Base-by-base conservation (phyloP, 305 asterid genomes). In the Salvia sclarea region DNA sequence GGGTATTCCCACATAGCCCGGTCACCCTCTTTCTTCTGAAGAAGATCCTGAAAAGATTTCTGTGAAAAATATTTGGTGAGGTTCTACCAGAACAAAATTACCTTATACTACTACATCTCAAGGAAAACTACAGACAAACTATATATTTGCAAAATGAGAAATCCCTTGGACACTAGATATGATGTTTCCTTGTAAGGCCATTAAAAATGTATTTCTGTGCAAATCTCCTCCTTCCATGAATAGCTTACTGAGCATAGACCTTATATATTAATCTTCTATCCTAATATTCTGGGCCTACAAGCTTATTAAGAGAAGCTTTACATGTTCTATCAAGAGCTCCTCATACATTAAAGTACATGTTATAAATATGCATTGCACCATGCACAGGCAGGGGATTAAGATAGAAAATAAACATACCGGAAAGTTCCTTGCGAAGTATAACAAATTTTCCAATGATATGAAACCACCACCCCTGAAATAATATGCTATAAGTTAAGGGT, bases 1-100 rank as follows among this genome's bases (percentile, higher is more conserved):
- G 99, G 99, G 79, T 95, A 95, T 73, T 95, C 99, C 99, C 99
- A 95, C 80, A 88, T 49, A 49, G 98, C 96, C 28, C 99, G 79
- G 57, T 89, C 91, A 79, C 99, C 99, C 81, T 95, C 99, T 83
- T 84, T 89, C 82, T 95, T 95, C 71, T 80, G 83, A 74, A 95
- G 99, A 78, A 95, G 99, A 83, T 88, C 96, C 75, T 95, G 99
- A 78, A 95, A 95, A 16, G 99, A 91, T 83, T 80, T 92, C 98
- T 95, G 76, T 9, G 78, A 58, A 65, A 77, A 75, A 73, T 43
- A 66, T 41, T 41, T 31, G 75, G 66, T 73, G 43, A 64, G 74
- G 35, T 31, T 69, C 72, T 33, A 63, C 52, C 55, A 35, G 47
- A 70, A 54, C 57, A 68, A 37, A 55, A 52, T 18, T 43, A 22